Conservation (phyloP, 768 basidiomycete species). For the Calocybe indica region DNA sequence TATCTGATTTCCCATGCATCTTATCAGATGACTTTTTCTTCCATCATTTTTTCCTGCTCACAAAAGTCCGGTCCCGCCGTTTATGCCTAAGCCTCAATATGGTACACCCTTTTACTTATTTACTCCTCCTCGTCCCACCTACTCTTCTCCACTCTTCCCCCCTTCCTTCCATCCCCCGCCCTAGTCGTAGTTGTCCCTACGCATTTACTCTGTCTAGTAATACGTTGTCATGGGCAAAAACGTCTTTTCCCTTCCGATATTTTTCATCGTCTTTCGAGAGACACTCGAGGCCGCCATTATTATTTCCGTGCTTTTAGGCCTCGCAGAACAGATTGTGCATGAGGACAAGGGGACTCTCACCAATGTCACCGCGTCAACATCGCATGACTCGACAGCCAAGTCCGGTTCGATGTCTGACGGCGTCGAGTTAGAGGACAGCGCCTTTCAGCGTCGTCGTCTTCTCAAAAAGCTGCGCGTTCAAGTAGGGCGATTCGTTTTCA, state of each 20-base stretch:
- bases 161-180: conserved; percentile 7
- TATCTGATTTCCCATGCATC: conserved; percentile 16
- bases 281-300: conserved; percentile 91
- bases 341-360: conserved; percentile 22
- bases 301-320: conserved; percentile 83
- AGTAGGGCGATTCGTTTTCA: conserved; percentile 22
- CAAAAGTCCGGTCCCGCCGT: too few species aligned
- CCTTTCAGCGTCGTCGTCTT: conserved; percentile 33
- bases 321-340: conserved; percentile 80
- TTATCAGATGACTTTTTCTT: conserved; percentile 17
- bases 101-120: too few species aligned
- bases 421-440: conserved; percentile 20
- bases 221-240: conserved; percentile 50
- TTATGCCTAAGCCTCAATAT: too few species aligned
- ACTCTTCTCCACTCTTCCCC: conserved; percentile 5
- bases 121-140: not conserved
- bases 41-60: too few species aligned
- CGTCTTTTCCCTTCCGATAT: conserved; percentile 87
- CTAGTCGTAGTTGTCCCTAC: not conserved
- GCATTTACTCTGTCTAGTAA: too few species aligned
- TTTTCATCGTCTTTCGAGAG: conserved; percentile 96
- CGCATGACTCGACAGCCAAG: conserved; percentile 17
- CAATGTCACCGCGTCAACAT: conserved; percentile 5
- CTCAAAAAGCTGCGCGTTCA: conserved; percentile 68
- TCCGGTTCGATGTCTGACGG: conserved; percentile 17